Conservation (phyloP, 768 basidiomycete species). For the Mycena haematopus region DNA sequence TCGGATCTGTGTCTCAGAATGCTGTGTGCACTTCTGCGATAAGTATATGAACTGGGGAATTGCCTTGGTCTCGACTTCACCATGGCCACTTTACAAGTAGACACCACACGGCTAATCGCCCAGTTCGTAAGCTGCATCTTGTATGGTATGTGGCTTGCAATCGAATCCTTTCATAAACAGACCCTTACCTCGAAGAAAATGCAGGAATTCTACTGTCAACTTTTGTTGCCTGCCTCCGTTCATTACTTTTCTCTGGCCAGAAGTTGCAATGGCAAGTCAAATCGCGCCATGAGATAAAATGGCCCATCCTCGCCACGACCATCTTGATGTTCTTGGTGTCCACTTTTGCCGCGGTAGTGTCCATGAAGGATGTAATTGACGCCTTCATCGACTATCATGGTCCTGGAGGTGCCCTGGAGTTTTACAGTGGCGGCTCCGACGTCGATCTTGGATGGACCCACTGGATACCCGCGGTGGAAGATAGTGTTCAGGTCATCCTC, state of each 20-base stretch:
- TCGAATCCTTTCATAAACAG: too few species aligned
- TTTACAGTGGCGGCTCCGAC: background rate
- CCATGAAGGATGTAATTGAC: constrained; percentile 14
- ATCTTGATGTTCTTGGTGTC: constrained; percentile 17
- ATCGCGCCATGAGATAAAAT: constrained; percentile 16
- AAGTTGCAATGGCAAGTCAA: constrained; percentile 4
- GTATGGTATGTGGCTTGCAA: constrained; percentile 8
- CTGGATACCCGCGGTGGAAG: constrained; percentile 16
- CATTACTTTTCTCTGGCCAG: constrained; percentile 16
- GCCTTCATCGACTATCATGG: constrained; percentile 18
- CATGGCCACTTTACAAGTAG: constrained; percentile 18
- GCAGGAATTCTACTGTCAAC: constrained; percentile 20
- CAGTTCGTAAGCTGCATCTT: constrained; percentile 21
- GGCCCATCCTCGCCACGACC: constrained; percentile 8
- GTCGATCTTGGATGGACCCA: constrained; percentile 10
- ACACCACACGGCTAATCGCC: constrained; percentile 18
- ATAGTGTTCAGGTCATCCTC: constrained; percentile 11
- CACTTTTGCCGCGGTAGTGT: constrained; percentile 7
- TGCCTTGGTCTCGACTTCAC: too few species aligned
- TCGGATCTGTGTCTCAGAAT: too few species aligned
- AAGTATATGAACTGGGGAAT: too few species aligned
- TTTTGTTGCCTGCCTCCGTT: constrained; percentile 20
- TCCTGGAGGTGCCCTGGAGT: constrained; percentile 11
- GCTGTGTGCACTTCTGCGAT: too few species aligned
- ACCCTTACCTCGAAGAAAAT: too few species aligned